Conservation (phyloP, 192 early-diverging fungal species). For the Coemansia reversa region DNA sequence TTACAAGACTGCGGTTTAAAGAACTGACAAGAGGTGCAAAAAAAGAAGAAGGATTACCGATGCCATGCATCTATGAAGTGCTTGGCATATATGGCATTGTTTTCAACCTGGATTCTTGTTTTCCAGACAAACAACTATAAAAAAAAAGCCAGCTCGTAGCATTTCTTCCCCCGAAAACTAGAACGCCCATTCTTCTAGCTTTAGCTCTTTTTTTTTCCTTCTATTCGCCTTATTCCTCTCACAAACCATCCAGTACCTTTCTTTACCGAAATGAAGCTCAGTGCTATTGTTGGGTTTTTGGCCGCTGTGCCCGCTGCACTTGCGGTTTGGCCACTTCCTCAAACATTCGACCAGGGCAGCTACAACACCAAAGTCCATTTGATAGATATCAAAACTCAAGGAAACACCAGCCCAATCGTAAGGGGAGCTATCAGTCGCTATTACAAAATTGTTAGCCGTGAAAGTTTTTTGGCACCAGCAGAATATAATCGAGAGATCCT, state of each 20-base stretch:
- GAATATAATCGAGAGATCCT: constrained; percentile 42
- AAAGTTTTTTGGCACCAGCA: constrained; percentile 37
- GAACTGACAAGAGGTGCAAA: neutral
- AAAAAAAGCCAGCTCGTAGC: too few relatives aligned
- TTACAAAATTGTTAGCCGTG: constrained; percentile 30
- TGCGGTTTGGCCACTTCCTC: constrained; percentile 48
- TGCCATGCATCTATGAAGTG: neutral
- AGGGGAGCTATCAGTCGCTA: constrained; percentile 34
- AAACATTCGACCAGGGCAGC: constrained; percentile 28
- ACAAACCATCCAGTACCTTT: neutral
- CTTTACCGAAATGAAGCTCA: constrained; percentile 26
- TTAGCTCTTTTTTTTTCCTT: neutral
- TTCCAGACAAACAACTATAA: constrained; percentile 1
- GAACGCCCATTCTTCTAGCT: neutral
- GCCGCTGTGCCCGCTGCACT: constrained; percentile 33
- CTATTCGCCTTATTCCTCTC: neutral
- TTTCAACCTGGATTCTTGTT: neutral
- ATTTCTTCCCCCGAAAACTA: neutral
- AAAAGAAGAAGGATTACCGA: neutral
- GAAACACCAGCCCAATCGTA: constrained; percentile 20
- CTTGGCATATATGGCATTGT: neutral
- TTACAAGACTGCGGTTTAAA: neutral
- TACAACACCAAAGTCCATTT: constrained; percentile 27
- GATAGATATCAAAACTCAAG: constrained; percentile 23
- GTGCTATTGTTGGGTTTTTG: constrained; percentile 31